Conservation (phyloP, 106 monocot species). For the Acorus gramineus region DNA sequence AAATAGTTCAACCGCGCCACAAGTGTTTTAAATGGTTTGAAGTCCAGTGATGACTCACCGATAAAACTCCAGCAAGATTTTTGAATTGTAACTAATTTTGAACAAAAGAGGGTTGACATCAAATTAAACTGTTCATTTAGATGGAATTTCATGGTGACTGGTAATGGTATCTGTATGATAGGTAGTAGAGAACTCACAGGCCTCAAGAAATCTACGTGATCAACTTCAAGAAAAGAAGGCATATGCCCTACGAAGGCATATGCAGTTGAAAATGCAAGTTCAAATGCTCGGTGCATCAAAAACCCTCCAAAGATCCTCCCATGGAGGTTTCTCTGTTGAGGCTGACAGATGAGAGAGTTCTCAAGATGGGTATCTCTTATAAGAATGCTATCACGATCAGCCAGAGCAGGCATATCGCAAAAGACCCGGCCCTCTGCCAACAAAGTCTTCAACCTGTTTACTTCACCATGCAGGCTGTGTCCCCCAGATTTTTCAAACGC, state of each 20-base stretch:
- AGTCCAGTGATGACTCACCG: too few species aligned
- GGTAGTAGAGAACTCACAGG: constrained; percentile 50
- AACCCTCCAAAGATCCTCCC: constrained; percentile 97
- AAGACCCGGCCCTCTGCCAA: constrained; percentile 82
- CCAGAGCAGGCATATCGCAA: constrained; percentile 90
- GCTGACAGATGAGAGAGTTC: constrained; percentile 92
- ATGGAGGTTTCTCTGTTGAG: constrained; percentile 93
- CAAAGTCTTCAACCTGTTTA: constrained; percentile 42
- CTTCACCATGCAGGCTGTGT: constrained; percentile 36
- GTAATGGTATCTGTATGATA: too few species aligned
- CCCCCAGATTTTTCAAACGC: constrained; percentile 45
- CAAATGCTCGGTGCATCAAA: constrained; percentile 89
- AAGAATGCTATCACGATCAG: constrained; percentile 84
- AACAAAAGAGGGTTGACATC: too few species aligned
- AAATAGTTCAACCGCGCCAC: not conserved
- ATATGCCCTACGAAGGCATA: constrained; percentile 87
- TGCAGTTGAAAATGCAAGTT: constrained; percentile 91
- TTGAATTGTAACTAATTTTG: too few species aligned
- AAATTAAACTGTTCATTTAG: too few species aligned
- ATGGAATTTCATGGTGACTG: too few species aligned
- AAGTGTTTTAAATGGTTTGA: not conserved
- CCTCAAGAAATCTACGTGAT: constrained; percentile 93
- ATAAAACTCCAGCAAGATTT: too few species aligned
- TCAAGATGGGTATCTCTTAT: constrained; percentile 71
- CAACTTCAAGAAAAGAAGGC: constrained; percentile 89